phyloP scores from a whole-genome alignment of 2,329 filamentous ascomycete genomes.

The Calonectria leucothoes region DNA sequence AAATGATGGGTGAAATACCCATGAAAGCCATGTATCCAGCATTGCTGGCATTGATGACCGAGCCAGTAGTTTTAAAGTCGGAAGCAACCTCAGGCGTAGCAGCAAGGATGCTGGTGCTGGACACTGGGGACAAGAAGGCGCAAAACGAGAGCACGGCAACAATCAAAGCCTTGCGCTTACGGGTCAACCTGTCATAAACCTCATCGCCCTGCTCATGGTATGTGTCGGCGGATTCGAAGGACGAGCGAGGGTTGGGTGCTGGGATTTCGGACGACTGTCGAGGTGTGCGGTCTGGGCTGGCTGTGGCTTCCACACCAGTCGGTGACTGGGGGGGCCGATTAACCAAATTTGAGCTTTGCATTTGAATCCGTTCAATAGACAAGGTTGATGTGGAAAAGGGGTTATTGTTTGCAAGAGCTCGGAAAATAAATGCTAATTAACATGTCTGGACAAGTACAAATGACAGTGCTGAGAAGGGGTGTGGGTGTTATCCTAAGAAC shows the following conservation, averaged over 20 bases:
- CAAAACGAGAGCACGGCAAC: slow-evolving; percentile 79
- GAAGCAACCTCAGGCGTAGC: slow-evolving; percentile 80
- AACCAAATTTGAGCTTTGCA: slow-evolving; percentile 1
- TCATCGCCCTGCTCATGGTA: slow-evolving; percentile 55
- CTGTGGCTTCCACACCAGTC: neutral
- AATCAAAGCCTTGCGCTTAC: slow-evolving; percentile 73
- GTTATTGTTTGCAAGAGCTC: neutral
- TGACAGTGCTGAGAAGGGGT: neutral
- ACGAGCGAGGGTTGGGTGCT: neutral
- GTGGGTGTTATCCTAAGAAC: neutral
- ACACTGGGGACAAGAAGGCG: slow-evolving; percentile 80
- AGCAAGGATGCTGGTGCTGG: slow-evolving; percentile 78
- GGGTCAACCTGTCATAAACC: slow-evolving; percentile 73
- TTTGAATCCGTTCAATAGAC: neutral
- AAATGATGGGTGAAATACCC: slow-evolving; percentile 77
- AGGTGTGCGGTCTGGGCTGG: neutral
- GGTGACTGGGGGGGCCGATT: neutral
- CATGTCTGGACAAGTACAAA: neutral
- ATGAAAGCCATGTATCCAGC: slow-evolving; percentile 80
- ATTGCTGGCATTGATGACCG: slow-evolving; percentile 79
- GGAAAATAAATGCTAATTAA: neutral
- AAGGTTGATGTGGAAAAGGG: neutral
- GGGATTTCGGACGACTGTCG: neutral
- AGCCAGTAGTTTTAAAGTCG: slow-evolving; percentile 73
- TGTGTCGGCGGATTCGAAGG: neutral